phyloP scores from a whole-genome alignment of 1,139 yeast species.

The Taphrina communis region DNA sequence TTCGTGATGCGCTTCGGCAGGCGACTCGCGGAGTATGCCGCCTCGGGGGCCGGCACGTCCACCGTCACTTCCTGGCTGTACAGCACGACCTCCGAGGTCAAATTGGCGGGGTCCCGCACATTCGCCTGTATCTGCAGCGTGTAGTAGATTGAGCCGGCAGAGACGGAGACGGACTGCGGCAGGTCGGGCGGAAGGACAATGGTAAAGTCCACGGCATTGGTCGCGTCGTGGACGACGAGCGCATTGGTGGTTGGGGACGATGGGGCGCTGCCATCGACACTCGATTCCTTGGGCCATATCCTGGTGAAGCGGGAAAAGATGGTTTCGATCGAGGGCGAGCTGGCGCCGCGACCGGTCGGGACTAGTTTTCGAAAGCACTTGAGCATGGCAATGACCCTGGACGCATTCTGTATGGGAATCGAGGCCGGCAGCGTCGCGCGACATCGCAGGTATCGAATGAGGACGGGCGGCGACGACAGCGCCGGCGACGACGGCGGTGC shows the following conservation, averaged over 20 bases:
- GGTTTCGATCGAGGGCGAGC: conserved; percentile 30
- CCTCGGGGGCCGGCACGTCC: conserved; percentile 34
- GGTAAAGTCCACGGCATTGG: conserved; percentile 21
- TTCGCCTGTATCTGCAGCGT: conserved; percentile 36
- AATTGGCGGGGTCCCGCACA: conserved; percentile 3
- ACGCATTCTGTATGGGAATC: conserved; percentile 28
- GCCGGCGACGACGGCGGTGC: conserved; percentile 3
- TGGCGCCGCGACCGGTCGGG: conserved; percentile 19
- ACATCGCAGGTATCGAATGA: conserved; percentile 28
- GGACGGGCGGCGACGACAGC: conserved; percentile 7
- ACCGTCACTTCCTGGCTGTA: conserved; percentile 33
- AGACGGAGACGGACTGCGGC: conserved; percentile 31
- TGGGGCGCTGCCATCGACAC: conserved; percentile 8
- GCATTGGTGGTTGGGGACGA: conserved; percentile 15
- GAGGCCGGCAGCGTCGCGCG: conserved; percentile 20
- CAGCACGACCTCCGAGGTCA: conserved; percentile 13
- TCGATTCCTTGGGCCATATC: conserved; percentile 28
- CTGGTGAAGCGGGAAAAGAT: conserved; percentile 26
- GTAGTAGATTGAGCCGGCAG: conserved; percentile 35
- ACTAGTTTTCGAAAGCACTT: conserved; percentile 34
- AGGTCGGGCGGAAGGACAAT: conserved; percentile 27
- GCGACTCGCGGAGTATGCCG: conserved; percentile 33
- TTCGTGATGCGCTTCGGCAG: conserved; percentile 35
- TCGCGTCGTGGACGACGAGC: conserved; percentile 25
- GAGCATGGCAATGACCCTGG: conserved; percentile 39